phyloP scores from a whole-genome alignment of 768 basidiomycete genomes.

The Cystobasidium tubakii region DNA sequence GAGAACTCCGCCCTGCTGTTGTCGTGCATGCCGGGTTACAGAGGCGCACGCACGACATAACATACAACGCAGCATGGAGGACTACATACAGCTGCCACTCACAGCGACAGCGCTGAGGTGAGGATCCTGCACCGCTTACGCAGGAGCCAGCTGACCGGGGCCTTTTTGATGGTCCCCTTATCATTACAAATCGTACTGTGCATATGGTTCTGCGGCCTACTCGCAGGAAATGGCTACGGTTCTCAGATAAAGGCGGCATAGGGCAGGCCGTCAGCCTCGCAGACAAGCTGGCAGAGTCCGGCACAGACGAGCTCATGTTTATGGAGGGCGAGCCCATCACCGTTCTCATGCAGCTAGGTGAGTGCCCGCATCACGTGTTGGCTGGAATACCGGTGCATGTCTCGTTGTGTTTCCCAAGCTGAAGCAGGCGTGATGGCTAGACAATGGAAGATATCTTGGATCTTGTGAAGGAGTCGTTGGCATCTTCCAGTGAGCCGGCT shows the following conservation, averaged over 20 bases:
- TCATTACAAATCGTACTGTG: background rate
- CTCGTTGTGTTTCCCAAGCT: background rate
- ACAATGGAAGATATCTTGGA: constrained; percentile 19
- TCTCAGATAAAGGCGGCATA: constrained; percentile 34
- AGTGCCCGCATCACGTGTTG: constrained; percentile 1
- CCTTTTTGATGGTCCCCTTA: background rate
- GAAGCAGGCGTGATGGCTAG: background rate
- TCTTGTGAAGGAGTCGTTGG: constrained; percentile 38
- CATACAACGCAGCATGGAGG: constrained; percentile 13
- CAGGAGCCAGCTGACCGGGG: background rate
- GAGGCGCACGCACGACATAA: too few species aligned
- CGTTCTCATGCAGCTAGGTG: constrained; percentile 20
- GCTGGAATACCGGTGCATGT: too few species aligned
- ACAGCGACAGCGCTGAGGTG: constrained; percentile 25
- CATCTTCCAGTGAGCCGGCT: constrained; percentile 12
- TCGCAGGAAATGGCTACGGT: constrained; percentile 30
- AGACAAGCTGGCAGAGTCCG: constrained; percentile 31
- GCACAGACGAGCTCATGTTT: constrained; percentile 35
- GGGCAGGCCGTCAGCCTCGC: constrained; percentile 6
- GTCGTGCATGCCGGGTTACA: too few species aligned
- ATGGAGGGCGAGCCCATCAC: constrained; percentile 28
- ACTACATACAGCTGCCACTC: constrained; percentile 22
- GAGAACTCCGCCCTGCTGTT: too few species aligned
- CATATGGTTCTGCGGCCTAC: background rate
- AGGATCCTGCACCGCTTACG: background rate